phyloP scores from a whole-genome alignment of 495 filamentous ascomycete genomes.

The Penicillium paradoxum region DNA sequence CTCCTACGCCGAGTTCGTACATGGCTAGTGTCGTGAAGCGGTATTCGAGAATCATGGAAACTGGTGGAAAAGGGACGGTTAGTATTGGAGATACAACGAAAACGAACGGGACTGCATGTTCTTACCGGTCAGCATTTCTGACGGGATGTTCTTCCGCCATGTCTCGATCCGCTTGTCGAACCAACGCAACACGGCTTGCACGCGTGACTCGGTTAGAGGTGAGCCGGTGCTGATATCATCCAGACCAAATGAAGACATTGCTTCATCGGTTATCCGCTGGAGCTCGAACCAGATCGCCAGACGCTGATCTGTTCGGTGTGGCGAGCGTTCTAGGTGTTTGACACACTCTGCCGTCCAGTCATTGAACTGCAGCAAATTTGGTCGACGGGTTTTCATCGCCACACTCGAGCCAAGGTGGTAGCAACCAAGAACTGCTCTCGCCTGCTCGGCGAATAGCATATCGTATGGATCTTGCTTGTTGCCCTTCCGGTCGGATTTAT shows the following conservation, averaged over 20 bases:
- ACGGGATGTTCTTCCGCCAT: conserved; percentile 39
- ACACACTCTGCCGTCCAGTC: conserved; percentile 47
- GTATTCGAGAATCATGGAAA: conserved; percentile 43
- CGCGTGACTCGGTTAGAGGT: conserved; percentile 39
- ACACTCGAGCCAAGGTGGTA: conserved; percentile 47
- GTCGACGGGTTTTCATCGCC: conserved; percentile 47
- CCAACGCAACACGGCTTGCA: conserved; percentile 43
- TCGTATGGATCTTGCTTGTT: conserved; percentile 20
- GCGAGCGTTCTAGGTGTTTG: conserved; percentile 33
- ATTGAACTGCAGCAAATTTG: conserved; percentile 47
- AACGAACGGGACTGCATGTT: not conserved
- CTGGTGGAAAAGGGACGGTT: conserved; percentile 36
- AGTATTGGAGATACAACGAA: not conserved
- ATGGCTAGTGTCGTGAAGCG: conserved; percentile 42
- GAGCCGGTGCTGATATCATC: conserved; percentile 44
- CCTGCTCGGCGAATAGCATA: conserved; percentile 37
- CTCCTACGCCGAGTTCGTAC: conserved; percentile 48
- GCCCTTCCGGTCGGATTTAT: conserved; percentile 18
- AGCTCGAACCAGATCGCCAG: conserved; percentile 45
- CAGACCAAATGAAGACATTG: conserved; percentile 44
- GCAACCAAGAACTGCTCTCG: conserved; percentile 43
- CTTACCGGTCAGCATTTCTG: conserved; percentile 40
- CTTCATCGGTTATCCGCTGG: conserved; percentile 45
- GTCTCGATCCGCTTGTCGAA: conserved; percentile 44
- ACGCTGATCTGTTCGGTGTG: conserved; percentile 36